These are phyloP conservation scores for Mycosarcoma mackinlayi DNA, from an alignment of 1,284 basidiomycete genomes.

Conservation along the genomic window DNA sequence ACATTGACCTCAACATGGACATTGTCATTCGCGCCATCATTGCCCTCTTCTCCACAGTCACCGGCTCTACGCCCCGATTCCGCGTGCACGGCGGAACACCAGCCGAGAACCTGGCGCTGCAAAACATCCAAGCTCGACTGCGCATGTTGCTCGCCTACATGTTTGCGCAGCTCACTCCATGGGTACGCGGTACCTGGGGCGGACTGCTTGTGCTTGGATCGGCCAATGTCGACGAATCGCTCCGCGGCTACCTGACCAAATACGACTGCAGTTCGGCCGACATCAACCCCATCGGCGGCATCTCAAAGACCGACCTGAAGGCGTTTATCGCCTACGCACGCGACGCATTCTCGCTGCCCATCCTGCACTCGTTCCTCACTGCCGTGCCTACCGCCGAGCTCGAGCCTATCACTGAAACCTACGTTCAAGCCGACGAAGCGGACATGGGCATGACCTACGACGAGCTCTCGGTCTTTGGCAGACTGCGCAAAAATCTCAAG, in stretches of 20 bases:
- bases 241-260: conserved; percentile 96
- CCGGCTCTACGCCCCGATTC: conserved; percentile 84
- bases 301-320: conserved; percentile 97
- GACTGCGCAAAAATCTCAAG: conserved; percentile 94
- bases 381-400: conserved; percentile 95
- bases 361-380: conserved; percentile 83
- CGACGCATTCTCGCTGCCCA: conserved; percentile 82
- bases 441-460: conserved; percentile 98
- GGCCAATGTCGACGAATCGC: conserved; percentile 97
- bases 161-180: conserved; percentile 95
- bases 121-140: conserved; percentile 95
- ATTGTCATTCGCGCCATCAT: conserved; percentile 84
- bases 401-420: conserved; percentile 91
- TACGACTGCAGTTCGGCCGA: conserved; percentile 87
- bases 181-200: conserved; percentile 85
- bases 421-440: conserved; percentile 95
- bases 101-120: conserved; percentile 93
- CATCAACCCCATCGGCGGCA: conserved; percentile 97
- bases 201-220: conserved; percentile 93
- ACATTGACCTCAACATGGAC: conserved; percentile 97
- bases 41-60: conserved; percentile 85
- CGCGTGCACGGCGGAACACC: conserved; percentile 85
- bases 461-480: conserved; percentile 90
- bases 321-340: conserved; percentile 90
- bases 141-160: conserved; percentile 97